phyloP scores from a whole-genome alignment of 2,329 filamentous ascomycete species.

The Parastagonospora avenae region DNA sequence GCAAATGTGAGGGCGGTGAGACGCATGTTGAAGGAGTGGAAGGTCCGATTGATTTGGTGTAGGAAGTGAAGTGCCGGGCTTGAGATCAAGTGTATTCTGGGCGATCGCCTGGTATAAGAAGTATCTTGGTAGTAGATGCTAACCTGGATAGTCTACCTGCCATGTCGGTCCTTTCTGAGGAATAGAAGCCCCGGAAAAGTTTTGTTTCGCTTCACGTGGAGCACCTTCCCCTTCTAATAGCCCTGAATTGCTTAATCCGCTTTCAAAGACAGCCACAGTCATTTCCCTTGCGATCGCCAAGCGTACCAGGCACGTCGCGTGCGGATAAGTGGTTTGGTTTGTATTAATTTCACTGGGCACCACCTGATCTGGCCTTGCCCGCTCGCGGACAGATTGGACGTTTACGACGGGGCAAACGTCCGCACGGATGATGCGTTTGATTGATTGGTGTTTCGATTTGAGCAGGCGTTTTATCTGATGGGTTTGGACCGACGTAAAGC shows the following conservation, averaged over 20 bases:
- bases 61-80: not conserved
- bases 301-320: not conserved
- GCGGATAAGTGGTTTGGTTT: not conserved
- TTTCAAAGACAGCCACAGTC: not conserved
- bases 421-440: not conserved
- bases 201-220: slow-evolving; percentile 1
- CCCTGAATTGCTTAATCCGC: not conserved
- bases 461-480: not conserved
- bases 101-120: not conserved
- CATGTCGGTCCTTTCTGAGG: not conserved
- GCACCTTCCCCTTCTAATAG: slow-evolving; percentile 2
- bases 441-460: not conserved
- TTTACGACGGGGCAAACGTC: not conserved
- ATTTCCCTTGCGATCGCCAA: slow-evolving; percentile 3
- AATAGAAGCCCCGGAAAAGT: not conserved
- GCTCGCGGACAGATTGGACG: not conserved
- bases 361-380: not conserved
- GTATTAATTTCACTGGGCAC: not conserved
- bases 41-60: not conserved
- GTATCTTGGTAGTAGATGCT: not conserved
- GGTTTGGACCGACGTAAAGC: too few species aligned
- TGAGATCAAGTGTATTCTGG: not conserved
- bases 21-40: slow-evolving; percentile 22
- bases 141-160: too few species aligned
- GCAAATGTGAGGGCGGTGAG: slow-evolving; percentile 20